Evolutionary conservation across 495 filamentous ascomycete species (phyloP), one percentile per base, ranked within the genome.

Genomic region (Xylaria bambusicola): DNA sequence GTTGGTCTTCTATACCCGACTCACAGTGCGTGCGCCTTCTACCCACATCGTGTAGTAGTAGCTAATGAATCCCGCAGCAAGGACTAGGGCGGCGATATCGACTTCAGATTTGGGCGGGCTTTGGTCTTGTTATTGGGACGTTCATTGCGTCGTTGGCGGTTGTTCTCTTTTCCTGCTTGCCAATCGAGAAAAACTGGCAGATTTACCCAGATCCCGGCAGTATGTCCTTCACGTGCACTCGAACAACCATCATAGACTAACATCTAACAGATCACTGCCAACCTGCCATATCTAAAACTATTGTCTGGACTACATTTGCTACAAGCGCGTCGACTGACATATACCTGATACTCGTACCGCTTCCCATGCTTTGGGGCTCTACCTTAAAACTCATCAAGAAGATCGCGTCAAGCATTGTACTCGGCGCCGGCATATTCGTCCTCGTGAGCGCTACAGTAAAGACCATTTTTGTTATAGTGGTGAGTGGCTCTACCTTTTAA

Each of bases 1-100:
- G 76, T 77, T 80, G 20, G 65, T 79, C 18, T 86, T 86, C 60
- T 87, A 85, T 61, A 76, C 80, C 13, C 73, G 84, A 60, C 76
- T 87, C 26, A 86, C 83, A 33, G 81, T 85, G 62, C 13, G 67
- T 46, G n/a, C n/a, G 3, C 6, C 24, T 35, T 18, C 27, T 31
- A 18, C 3, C 8, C 17, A 21, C 17, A 27, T 26, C 8, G 9
- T 13, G 17, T 17, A 50, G 45, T 17, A 58, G 3, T 7, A 18
- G 24, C 58, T 62, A 20, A 56, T 20, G 26, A 33, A n/a, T 2
- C 23, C 26, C 7, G 27, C 45, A 76, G 47, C 70, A 78, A 7
- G 83, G 83, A 1, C 63, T 77, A n/a, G 54, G 54, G 23, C 64
- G 46, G 8, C 47, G 79, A 42, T 85, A 81, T 72, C 64, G 65